Evolutionary conservation across 2,329 filamentous ascomycete species (phyloP), one percentile per base, ranked within the genome.

Genomic region (Botrytis cinerea): DNA sequence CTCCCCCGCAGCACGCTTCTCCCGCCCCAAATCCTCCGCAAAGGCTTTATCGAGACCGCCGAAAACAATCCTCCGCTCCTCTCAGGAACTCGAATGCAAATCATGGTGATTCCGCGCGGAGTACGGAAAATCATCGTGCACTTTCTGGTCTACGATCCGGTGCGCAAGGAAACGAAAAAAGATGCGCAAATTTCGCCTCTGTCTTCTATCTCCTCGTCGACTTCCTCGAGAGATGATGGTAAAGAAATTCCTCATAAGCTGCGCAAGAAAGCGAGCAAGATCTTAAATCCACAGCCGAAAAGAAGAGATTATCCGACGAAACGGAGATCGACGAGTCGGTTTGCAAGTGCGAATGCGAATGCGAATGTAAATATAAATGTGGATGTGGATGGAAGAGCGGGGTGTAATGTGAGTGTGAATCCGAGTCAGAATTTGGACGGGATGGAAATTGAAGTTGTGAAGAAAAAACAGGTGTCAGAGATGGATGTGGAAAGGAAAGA

Each of bases 41-140:
- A 43, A 16, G 63, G 68, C 0, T 73, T 76, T 32, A 28, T 74
- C 10, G 73, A 76, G n/a, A 63, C 75, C 25, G 45, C 45, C 20
- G 69, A 71, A 10, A 57, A 75, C 12, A 18, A 28, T 12, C 77
- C 77, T 1, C 76, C 77, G 2, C 35, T 78, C 1, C 66, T 78
- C 6, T 72, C 75, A 25, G 77, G 77, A 43, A 73, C 73, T 1
- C 43, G 74, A 3, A 76, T 74, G 73, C 67, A 74, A 54, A 73
- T 77, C 4, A 71, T 78, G 22, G 46, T 64, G 2, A 51, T 78
- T 3, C 75, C 74, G 0, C 69, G 51, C 38, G 74, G 73, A n/a
- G 70, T 71, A 12, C 62, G 72, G 1, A 72, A 40, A 16, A 38
- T 78, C 6, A 43, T 72, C 0, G 32, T 72, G 9, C 25, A 45